Percentiles rank a stretch among this genome's conserved stretches.
Conservation (phyloP, 192 early-diverging fungal species). For the Backusella westeae region DNA sequence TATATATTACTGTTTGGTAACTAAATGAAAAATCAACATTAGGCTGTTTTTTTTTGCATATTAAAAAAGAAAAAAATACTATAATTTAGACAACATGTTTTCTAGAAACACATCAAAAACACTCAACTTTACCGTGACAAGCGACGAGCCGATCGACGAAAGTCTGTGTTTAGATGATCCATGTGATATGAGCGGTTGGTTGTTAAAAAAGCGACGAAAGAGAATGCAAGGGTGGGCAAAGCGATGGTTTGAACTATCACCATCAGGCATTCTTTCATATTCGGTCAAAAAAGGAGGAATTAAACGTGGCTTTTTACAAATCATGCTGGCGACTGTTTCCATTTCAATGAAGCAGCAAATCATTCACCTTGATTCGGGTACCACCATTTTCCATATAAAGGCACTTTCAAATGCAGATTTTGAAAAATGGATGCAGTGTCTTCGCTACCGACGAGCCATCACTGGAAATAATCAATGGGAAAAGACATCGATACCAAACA, state of each 20-base stretch:
- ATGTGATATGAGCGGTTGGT: constrained; percentile 47
- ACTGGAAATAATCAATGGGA: background rate
- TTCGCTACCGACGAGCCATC: background rate
- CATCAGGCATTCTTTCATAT: constrained; percentile 73
- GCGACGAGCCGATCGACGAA: constrained; percentile 16
- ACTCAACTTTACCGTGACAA: constrained; percentile 50
- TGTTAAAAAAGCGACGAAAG: constrained; percentile 61
- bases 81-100: constrained; percentile 51
- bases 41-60: no score
- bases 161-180: constrained; percentile 35
- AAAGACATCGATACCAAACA: background rate
- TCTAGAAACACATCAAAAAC: constrained; percentile 52
- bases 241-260: constrained; percentile 82
- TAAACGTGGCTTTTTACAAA: constrained; percentile 63
- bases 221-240: constrained; percentile 82
- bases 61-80: background rate
- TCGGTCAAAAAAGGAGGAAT: constrained; percentile 67
- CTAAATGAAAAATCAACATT: no score
- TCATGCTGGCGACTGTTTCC: constrained; percentile 61
- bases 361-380: constrained; percentile 88
- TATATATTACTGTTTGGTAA: constrained; percentile 77
- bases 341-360: constrained; percentile 61
- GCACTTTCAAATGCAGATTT: constrained; percentile 66
- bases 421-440: constrained; percentile 57
- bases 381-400: constrained; percentile 81